Evolutionary conservation across 2,329 filamentous ascomycete genomes (phyloP).

Genomic region (Sporothrix pallida): DNA sequence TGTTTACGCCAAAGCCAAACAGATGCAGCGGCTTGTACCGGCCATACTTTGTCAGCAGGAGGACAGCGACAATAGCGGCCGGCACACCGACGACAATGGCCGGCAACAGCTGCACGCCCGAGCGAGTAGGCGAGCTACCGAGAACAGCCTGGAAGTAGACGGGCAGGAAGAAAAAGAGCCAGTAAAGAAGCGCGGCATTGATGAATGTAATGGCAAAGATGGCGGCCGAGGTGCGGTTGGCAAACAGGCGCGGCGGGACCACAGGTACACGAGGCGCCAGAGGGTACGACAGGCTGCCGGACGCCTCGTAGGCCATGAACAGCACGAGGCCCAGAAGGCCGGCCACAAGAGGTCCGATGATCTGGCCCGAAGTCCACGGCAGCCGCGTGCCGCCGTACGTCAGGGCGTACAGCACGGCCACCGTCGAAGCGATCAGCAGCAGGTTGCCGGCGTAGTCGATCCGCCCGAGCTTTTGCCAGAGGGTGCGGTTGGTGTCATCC

Average conservation of each 20-base stretch:
- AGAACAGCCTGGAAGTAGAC: conserved; percentile 54
- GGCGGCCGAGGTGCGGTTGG: conserved; percentile 46
- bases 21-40: conserved; percentile 46
- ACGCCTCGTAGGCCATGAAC: conserved; percentile 46
- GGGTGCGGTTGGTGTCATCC: conserved; percentile 28
- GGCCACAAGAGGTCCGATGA: conserved; percentile 51
- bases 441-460: conserved; percentile 53
- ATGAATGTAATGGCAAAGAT: conserved; percentile 43
- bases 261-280: conserved; percentile 41
- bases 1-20: conserved; percentile 46
- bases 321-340: conserved; percentile 48
- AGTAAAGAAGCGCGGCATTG: conserved; percentile 46
- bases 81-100: conserved; percentile 39
- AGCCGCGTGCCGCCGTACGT: conserved; percentile 50
- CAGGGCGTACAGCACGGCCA: conserved; percentile 51
- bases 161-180: conserved; percentile 50
- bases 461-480: conserved; percentile 42
- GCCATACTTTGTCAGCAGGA: conserved; percentile 31
- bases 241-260: conserved; percentile 52
- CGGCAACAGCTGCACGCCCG: conserved; percentile 43
- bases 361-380: conserved; percentile 49
- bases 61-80: conserved; percentile 33
- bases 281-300: background rate
- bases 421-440: conserved; percentile 48
- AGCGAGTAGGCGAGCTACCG: conserved; percentile 42